Base-by-base conservation (phyloP, 2,329 filamentous ascomycete genomes). In the Penicillium sp. region DNA sequence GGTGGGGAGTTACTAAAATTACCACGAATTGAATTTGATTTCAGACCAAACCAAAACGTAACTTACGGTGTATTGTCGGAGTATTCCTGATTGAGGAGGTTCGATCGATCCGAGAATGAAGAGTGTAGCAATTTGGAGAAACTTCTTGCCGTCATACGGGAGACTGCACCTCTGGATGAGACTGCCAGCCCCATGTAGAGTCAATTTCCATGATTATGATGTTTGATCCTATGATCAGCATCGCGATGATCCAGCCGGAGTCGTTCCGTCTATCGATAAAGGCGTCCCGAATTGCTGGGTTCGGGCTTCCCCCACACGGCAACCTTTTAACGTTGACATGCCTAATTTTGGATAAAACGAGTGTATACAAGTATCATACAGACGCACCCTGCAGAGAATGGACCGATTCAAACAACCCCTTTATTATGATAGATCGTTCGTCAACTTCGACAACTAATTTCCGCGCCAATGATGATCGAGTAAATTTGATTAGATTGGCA, bases 251-350 rank as follows among this genome's bases (percentile, higher is more conserved):
- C 61, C 57, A 63, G 61, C 59, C 61, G 61, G 61, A 62, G 58
- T 49, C 43, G 48, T 61, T 59, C 61, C 59, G 52, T 52, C 54
- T 58, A 58, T 63, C 56, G 60, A 60, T 60, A 58, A 53, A 41
- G 49, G 43, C 26, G 50, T 56, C 61, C 58, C 56, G 52, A 33
- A n/a, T 52, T 43, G 33, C 44, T 41, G 61, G 61, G 56, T 52
- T 54, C 54, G 33, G 41, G 27, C 13, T 31, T 44, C 46, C 59
- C 55, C 57, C 57, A 58, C 55, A 53, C 55, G 52, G 55, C 56
- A 55, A 51, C 53, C 44, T 16, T 51, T 24, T 27, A 33, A 45
- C 21, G n/a, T 27, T 44, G 26, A 26, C 26, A 22, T 31, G 50
- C 14, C 37, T 39, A 39, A 39, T 19, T 39, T 19, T 39, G 35